phyloP scores from a whole-genome alignment of 306 rosid genomes.

The Medicago ruthenica region DNA sequence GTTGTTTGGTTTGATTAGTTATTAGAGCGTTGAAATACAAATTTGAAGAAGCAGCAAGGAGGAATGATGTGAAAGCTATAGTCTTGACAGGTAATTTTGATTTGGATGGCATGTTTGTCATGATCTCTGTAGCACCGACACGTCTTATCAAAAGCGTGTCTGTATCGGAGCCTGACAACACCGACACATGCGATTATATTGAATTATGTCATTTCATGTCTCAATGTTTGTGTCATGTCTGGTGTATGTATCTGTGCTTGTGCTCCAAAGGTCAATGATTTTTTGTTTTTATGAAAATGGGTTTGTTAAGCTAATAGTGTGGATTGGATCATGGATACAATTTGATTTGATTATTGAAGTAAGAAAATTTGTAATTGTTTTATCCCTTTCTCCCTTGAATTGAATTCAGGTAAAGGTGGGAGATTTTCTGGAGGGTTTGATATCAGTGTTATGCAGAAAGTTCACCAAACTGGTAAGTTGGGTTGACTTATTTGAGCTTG shows the following conservation, averaged over 20 bases:
- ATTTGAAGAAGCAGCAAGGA: constrained; percentile 73
- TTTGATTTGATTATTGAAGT: constrained; percentile 33
- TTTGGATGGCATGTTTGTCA: neutral
- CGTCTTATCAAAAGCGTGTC: too few species aligned
- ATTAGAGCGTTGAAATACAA: constrained; percentile 68
- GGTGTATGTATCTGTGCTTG: too few species aligned
- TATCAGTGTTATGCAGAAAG: constrained; percentile 83
- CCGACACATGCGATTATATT: too few species aligned
- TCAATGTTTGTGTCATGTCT: too few species aligned
- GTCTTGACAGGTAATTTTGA: constrained; percentile 77
- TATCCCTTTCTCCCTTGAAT: neutral
- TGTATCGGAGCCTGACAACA: too few species aligned
- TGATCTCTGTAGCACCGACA: neutral
- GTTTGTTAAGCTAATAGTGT: constrained; percentile 9
- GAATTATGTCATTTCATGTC: too few species aligned
- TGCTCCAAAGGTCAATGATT: too few species aligned
- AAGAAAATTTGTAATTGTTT: constrained; percentile 29
- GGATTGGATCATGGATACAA: constrained; percentile 9
- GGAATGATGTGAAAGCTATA: constrained; percentile 87
- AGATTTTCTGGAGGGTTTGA: constrained; percentile 94
- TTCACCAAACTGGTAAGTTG: constrained; percentile 81
- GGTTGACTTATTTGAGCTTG: neutral
- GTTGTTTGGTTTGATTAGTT: constrained; percentile 51
- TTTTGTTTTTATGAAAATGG: constrained; percentile 5
- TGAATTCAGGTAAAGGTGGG: constrained; percentile 78